A percentile compares a stretch with the other conserved stretches of the same genome.
Evolutionary conservation across 495 filamentous ascomycete genomes (phyloP).

Genomic region (Podospora anserina): DNA sequence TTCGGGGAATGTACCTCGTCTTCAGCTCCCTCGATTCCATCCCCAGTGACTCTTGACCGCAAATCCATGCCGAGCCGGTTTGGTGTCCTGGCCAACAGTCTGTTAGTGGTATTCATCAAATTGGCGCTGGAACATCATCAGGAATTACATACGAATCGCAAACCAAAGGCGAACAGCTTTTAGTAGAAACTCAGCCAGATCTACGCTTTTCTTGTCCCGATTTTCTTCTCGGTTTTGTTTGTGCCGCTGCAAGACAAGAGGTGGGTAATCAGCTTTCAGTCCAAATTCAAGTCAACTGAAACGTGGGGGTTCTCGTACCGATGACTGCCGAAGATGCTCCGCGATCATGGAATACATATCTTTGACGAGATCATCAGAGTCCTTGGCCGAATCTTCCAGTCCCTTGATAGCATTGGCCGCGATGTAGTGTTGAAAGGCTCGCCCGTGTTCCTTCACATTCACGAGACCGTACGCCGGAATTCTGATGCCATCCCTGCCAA

Average conservation of each 20-base stretch:
- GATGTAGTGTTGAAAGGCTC: neutral
- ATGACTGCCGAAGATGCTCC: neutral
- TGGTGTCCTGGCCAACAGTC: slow-evolving; percentile 16
- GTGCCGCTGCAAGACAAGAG: neutral
- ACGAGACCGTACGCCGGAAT: neutral
- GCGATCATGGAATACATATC: neutral
- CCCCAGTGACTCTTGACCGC: slow-evolving; percentile 33
- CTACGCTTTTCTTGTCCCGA: neutral
- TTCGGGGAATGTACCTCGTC: slow-evolving; percentile 37
- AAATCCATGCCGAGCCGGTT: slow-evolving; percentile 40
- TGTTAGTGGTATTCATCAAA: slow-evolving; percentile 9
- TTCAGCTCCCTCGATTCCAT: slow-evolving; percentile 23
- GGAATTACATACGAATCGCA: slow-evolving; percentile 37
- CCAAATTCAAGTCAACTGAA: neutral
- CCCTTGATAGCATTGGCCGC: neutral
- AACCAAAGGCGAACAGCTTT: slow-evolving; percentile 41
- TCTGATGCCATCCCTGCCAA: neutral
- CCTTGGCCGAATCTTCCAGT: neutral
- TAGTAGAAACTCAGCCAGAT: slow-evolving; percentile 28
- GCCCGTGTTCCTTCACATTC: neutral
- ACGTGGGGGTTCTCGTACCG: neutral
- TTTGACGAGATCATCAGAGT: neutral
- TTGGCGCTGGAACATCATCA: neutral
- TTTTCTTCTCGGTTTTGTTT: neutral
- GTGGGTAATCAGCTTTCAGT: neutral